Conservation (phyloP, 805 yeast genomes). For the Kodamaea kaohsiungensis region DNA sequence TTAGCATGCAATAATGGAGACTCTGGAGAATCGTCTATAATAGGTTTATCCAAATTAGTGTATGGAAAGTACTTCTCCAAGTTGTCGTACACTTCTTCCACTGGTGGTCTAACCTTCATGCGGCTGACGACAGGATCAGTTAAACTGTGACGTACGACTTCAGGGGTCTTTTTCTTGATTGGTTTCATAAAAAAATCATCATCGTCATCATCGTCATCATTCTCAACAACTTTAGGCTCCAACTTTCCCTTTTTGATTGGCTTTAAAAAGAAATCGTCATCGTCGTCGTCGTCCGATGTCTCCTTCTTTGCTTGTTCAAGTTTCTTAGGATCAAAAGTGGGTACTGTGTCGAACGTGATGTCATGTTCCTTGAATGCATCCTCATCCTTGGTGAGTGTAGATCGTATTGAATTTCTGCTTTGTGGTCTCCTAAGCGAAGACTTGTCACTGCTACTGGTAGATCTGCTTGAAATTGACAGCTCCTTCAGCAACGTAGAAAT, state of each 20-base stretch:
- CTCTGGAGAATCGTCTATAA: constrained; percentile 66
- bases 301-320: not conserved
- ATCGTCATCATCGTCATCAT: constrained; percentile 12
- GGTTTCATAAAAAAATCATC: constrained; percentile 22
- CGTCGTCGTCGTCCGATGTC: constrained; percentile 5
- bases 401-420: constrained; percentile 7
- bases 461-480: constrained; percentile 14
- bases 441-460: constrained; percentile 11
- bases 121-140: constrained; percentile 11
- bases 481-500: constrained; percentile 6
- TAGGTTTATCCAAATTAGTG: constrained; percentile 89
- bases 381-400: constrained; percentile 11
- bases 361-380: constrained; percentile 71
- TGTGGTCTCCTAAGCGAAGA: constrained; percentile 3
- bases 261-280: constrained; percentile 21
- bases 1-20: constrained; percentile 44
- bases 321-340: constrained; percentile 26
- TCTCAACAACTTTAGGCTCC: not conserved
- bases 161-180: constrained; percentile 9
- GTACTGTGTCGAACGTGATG: constrained; percentile 75
- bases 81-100: constrained; percentile 90
- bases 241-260: constrained; percentile 8
- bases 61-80: constrained; percentile 90
- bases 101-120: constrained; percentile 86
- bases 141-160: not conserved